Evolutionary conservation across 2,329 filamentous ascomycete genomes (phyloP).

Genomic region (Sporothrix phasma): DNA sequence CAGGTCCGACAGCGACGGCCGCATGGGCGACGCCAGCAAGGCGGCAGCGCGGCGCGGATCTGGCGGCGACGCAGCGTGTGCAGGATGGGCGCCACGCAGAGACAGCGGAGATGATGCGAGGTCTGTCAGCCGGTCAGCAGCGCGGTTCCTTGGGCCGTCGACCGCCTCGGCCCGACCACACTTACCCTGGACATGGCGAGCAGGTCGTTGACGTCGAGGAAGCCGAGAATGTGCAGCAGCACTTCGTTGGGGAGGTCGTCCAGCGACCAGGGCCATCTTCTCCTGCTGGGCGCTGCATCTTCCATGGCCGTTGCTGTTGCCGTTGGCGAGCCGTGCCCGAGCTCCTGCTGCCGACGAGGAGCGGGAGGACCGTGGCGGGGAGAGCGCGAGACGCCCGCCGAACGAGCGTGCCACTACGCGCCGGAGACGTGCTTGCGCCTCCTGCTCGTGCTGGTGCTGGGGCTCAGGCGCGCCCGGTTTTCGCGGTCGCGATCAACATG

Average conservation of each 20-base stretch:
- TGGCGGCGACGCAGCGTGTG: conserved; percentile 52
- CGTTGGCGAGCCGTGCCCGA: neutral
- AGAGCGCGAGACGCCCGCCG: neutral
- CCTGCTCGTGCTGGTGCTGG: no score
- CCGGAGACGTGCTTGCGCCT: no score
- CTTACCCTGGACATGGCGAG: conserved; percentile 46
- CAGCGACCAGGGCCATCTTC: conserved; percentile 18
- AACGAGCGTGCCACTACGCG: neutral
- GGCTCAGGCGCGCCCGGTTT: neutral
- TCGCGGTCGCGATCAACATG: no score
- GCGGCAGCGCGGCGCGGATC: conserved; percentile 43
- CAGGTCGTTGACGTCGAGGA: conserved; percentile 48
- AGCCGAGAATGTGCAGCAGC: conserved; percentile 44
- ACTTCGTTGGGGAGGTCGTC: conserved; percentile 46
- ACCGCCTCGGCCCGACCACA: no score
- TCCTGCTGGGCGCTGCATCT: neutral
- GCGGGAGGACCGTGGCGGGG: neutral
- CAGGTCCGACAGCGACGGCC: conserved; percentile 52
- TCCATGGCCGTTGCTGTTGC: no score
- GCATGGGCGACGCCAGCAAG: conserved; percentile 46
- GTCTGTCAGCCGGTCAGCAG: no score
- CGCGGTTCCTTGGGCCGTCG: no score
- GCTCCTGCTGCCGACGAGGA: neutral
- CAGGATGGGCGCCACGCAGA: conserved; percentile 56
- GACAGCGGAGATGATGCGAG: conserved; percentile 49